Evolutionary conservation across 2,329 filamentous ascomycete genomes (phyloP), one percentile per base, ranked within the genome.

Genomic region (Cercospora nicotianae): DNA sequence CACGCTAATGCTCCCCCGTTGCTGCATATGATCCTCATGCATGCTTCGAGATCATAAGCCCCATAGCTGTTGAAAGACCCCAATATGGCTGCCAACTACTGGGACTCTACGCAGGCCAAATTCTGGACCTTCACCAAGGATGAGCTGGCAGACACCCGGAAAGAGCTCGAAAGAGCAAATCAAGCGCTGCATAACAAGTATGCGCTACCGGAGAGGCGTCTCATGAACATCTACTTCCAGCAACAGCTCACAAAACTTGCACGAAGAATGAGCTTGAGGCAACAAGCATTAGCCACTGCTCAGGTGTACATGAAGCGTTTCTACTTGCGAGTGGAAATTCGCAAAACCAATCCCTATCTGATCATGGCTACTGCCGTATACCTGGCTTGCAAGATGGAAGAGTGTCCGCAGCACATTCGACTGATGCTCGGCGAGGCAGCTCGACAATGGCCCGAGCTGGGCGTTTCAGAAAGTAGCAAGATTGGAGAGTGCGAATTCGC

Each of bases 341-440:
- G 94, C 66, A 89, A 90, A 70, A 97, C 94, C 59, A 99, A 98
- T 75, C 93, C 94, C 3, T 97, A 96, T 77, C 88, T 98, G 39
- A 89, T 98, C 67, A 87, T 97, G 72, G 90, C 93, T n/a, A 98
- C 95, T 1, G 92, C 94, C 5, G 86, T 98, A 69, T 99, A 99
- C 79, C 84, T 99, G 39, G 94, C 95, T 20, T 97, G 93, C 83
- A 99, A 99, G 81, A 97, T 96, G 88, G 95, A 99, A 79, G 95
- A 99, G 80, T 94, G 90, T 61, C 95, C 95, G 2, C 94, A 98
- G 79, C 95, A 99, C 79, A 98, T 99, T 75, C 88, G 95, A 31
- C 87, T 96, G 71, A 90, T 99, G 67, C 90, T 95, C 10, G 90
- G 89, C 58, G 95, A 99, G 79, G 93, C 94, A 3, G 89, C 93